Evolutionary conservation across 139 green algal species (phyloP), one percentile per base, ranked within the genome.

Genomic region (Limnomonas spitsbergensis): DNA sequence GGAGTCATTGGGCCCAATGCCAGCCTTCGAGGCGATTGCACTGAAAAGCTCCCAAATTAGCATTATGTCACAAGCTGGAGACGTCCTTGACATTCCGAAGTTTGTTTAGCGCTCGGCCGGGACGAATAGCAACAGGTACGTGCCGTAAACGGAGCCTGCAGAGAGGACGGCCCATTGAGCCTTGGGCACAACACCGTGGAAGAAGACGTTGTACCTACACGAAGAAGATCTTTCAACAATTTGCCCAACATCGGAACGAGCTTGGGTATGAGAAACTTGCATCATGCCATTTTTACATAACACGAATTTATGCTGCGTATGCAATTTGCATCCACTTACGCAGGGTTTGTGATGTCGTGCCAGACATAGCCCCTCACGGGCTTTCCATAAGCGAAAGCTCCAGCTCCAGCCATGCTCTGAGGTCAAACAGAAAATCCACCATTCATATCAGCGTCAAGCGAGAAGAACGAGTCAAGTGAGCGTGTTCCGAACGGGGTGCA

Each of bases 121-220:
- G 37, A 14, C 27, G 20, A 56, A 61, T 37, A 76, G 27, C 38
- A 54, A 27, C 31, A 32, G 31, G 36, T 61, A 54, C 20, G 31
- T 29, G 2, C 36, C 69, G 4, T 54, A 61, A 4, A 56, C 9
- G 39, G 69, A 38, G 36, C 35, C 36, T 6, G 24, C 69, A 32
- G 35, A 34, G 35, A 36, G 35, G 6, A 76, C 69, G 31, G 38
- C 39, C 26, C 3, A 31, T 37, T 76, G 69, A 9, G 29, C 27
- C 26, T 54, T 76, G 20, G 69, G 69, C 69, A 76, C 27, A 4
- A 76, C 38, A 4, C 37, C 37, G 39, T 76, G 69, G 69, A 76
- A 76, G 39, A 76, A 76, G 3, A 14, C 3, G 39, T 76, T 76
- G 39, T 76, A 76, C 35, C 69, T 76, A 37, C 69, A 53, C 38